These are phyloP conservation scores for Sporothrix curviconia DNA, from an alignment of 2,329 filamentous ascomycete genomes.

Conservation along the genomic window DNA sequence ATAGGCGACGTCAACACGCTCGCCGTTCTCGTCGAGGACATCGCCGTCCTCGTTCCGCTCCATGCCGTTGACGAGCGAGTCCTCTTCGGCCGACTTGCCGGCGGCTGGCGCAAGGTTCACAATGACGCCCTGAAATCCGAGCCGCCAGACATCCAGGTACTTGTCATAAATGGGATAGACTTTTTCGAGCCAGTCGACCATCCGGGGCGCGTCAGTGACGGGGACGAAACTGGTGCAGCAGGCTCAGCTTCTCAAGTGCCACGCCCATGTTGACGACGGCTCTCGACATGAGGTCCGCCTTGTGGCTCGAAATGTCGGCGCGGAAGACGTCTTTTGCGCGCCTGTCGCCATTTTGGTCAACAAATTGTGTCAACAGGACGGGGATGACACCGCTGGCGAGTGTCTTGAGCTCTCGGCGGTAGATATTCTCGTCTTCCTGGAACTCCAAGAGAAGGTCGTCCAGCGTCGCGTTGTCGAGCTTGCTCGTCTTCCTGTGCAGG, in stretches of 20 bases:
- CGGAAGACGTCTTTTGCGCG: constrained; percentile 63
- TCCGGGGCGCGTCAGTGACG: constrained; percentile 59
- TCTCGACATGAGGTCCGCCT: constrained; percentile 62
- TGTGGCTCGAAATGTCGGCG: constrained; percentile 43
- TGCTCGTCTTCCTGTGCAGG: constrained; percentile 65
- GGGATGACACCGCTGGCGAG: constrained; percentile 93
- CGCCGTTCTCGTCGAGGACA: constrained; percentile 66
- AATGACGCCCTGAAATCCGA: constrained; percentile 90
- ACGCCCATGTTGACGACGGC: constrained; percentile 94
- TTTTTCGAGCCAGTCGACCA: constrained; percentile 75
- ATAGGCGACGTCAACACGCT: constrained; percentile 90
- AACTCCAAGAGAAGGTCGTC: constrained; percentile 75
- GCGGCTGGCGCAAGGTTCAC: constrained; percentile 78
- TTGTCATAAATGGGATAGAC: constrained; percentile 73
- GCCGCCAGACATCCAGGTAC: constrained; percentile 81
- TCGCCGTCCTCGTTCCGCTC: constrained; percentile 60
- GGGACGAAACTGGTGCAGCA: constrained; percentile 75
- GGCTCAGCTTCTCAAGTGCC: constrained; percentile 75
- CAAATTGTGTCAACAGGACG: constrained; percentile 77
- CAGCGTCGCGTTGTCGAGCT: constrained; percentile 60
- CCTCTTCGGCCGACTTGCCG: constrained; percentile 47
- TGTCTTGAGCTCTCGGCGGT: constrained; percentile 84
- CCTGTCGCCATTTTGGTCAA: constrained; percentile 58
- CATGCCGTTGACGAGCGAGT: constrained; percentile 53
- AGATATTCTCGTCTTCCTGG: constrained; percentile 75